Evolutionary conservation across 176 grass and related monocot species (phyloP).

Genomic region (Oryza punctata): DNA sequence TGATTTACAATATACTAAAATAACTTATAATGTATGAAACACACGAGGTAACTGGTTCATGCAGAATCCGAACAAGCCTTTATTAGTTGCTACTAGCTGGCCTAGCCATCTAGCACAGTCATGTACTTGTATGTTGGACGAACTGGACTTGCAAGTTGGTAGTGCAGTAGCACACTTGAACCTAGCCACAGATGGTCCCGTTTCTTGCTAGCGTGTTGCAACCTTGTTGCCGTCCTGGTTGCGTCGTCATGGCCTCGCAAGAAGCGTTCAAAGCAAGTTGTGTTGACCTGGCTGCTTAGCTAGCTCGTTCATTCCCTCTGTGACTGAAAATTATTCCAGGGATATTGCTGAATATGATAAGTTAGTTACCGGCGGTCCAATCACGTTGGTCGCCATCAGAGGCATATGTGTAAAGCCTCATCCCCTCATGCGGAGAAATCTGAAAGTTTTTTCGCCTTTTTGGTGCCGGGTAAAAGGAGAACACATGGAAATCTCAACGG

Average conservation of each 20-base stretch:
- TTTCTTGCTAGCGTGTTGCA: not conserved
- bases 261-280: conserved; percentile 12
- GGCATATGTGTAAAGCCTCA: not conserved
- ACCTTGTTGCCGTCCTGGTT: not conserved
- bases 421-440: not conserved
- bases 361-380: conserved; percentile 22
- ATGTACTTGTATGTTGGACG: too few relatives aligned
- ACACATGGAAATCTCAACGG: not conserved
- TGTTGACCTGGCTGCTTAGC: not conserved
- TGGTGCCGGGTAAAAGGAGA: not conserved
- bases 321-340: not conserved
- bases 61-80: not conserved
- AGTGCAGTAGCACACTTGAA: not conserved
- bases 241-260: not conserved
- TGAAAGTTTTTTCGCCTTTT: not conserved
- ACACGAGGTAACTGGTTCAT: too few relatives aligned
- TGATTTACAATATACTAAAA: too few relatives aligned
- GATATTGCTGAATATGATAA: not conserved
- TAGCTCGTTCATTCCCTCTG: not conserved
- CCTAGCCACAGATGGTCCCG: not conserved
- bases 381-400: conserved; percentile 11
- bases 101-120: too few relatives aligned
- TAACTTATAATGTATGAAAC: too few relatives aligned
- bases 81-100: too few relatives aligned
- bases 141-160: not conserved